Evolutionary conservation across 1,139 yeast genomes (phyloP).

Genomic region (Scheffersomyces segobiensis): DNA sequence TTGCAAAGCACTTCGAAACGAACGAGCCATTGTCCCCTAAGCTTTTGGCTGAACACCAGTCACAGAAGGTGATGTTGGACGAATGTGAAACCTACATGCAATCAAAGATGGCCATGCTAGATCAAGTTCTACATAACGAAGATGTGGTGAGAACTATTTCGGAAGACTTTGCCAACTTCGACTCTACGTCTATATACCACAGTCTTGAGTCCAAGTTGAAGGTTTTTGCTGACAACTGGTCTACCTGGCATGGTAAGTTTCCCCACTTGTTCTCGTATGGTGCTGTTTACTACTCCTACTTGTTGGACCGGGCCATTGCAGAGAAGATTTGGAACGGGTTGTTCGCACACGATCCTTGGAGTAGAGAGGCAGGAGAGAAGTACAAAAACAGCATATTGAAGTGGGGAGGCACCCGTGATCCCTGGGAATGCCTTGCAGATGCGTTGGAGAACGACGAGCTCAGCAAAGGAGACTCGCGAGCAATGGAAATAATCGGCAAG

Average conservation of each 20-base stretch:
- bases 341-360: constrained; percentile 69
- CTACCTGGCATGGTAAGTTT: constrained; percentile 92
- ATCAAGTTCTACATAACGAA: constrained; percentile 68
- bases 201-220: constrained; percentile 55
- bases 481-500: constrained; percentile 66
- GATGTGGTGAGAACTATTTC: constrained; percentile 21
- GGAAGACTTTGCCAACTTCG: constrained; percentile 27
- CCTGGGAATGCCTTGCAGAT: constrained; percentile 84
- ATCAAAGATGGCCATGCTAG: constrained; percentile 85
- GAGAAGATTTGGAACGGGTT: constrained; percentile 78
- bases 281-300: constrained; percentile 87
- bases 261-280: constrained; percentile 95
- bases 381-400: constrained; percentile 69
- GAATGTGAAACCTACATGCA: constrained; percentile 83
- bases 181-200: constrained; percentile 64
- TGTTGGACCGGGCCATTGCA: constrained; percentile 92
- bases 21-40: constrained; percentile 58
- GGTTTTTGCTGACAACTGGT: constrained; percentile 61
- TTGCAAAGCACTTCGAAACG: constrained; percentile 75
- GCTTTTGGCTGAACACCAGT: constrained; percentile 51
- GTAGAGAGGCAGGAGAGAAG: constrained; percentile 69
- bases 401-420: constrained; percentile 95
- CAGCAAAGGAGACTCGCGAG: constrained; percentile 65
- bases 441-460: constrained; percentile 66
- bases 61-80: constrained; percentile 55